A percentile compares a stretch with the other conserved stretches of the same genome.
These are phyloP conservation scores for Neurospora discreta DNA, from an alignment of 495 filamentous ascomycete species.

Conservation along the genomic window DNA sequence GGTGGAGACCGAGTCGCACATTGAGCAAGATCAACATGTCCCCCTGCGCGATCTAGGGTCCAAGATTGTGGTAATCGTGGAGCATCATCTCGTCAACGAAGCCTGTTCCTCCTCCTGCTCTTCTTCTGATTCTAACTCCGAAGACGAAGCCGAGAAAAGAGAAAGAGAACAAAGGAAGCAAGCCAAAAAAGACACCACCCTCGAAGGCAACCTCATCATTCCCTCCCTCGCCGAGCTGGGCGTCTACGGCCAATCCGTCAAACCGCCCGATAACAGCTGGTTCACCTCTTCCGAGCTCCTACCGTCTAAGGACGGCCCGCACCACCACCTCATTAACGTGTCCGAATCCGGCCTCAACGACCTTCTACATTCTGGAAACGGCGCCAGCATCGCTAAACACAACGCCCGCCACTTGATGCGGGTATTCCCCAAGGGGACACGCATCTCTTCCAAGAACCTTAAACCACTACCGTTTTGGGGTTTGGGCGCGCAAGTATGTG, in stretches of 20 bases:
- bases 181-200: slow-evolving; percentile 16
- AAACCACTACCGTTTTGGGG: slow-evolving; percentile 41
- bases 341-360: slow-evolving; percentile 37
- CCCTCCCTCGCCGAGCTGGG: slow-evolving; percentile 39
- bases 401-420: slow-evolving; percentile 44
- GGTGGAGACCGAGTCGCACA: slow-evolving; percentile 31
- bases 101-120: slow-evolving; percentile 14
- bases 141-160: slow-evolving; percentile 27
- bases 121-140: slow-evolving; percentile 6
- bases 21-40: slow-evolving; percentile 28
- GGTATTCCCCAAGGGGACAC: slow-evolving; percentile 45
- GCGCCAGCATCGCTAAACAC: slow-evolving; percentile 33
- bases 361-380: slow-evolving; percentile 21
- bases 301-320: slow-evolving; percentile 31
- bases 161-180: slow-evolving; percentile 30
- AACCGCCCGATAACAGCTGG: slow-evolving; percentile 43
- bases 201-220: slow-evolving; percentile 28
- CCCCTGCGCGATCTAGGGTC: slow-evolving; percentile 34
- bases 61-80: slow-evolving; percentile 45
- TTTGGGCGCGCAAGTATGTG: slow-evolving; percentile 43
- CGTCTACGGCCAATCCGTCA: slow-evolving; percentile 46
- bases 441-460: slow-evolving; percentile 44
- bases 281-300: slow-evolving; percentile 16
- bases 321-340: slow-evolving; percentile 47
- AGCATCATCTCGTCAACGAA: slow-evolving; percentile 41